Conservation (phyloP, 2,329 filamentous ascomycete species). For the Ophiostoma pallidulum region DNA sequence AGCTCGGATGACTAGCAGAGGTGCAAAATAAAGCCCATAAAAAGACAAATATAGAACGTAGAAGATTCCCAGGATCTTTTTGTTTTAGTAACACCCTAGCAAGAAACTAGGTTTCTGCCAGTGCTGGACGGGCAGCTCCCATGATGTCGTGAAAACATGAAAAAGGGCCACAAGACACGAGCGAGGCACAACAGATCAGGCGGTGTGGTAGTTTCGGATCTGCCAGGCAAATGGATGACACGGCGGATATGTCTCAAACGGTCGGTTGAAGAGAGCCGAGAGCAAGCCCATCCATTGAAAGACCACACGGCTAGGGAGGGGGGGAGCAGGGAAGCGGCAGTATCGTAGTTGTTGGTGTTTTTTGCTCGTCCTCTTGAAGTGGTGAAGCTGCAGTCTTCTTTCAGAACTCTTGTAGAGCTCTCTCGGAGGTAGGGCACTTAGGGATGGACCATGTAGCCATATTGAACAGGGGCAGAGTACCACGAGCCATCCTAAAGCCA, state of each 20-base stretch:
- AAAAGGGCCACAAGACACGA: not conserved
- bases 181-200: not conserved
- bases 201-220: too few relatives aligned
- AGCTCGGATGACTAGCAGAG: too few relatives aligned
- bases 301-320: too few relatives aligned
- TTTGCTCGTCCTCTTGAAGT: too few relatives aligned
- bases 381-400: too few relatives aligned
- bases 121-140: not conserved
- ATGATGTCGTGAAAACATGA: not conserved
- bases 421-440: too few relatives aligned
- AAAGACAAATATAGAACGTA: not conserved
- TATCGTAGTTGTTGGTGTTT: too few relatives aligned
- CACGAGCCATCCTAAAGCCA: conserved; percentile 18
- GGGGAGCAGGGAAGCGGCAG: too few relatives aligned
- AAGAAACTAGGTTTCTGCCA: not conserved
- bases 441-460: conserved; percentile 5
- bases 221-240: not conserved
- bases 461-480: conserved; percentile 9
- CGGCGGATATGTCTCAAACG: too few relatives aligned
- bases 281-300: too few relatives aligned
- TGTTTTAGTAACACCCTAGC: not conserved
- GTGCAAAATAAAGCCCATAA: conserved; percentile 4
- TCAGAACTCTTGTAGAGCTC: too few relatives aligned
- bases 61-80: not conserved
- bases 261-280: too few relatives aligned